phyloP scores from a whole-genome alignment of 768 basidiomycete genomes.

The Suillus subaureus region DNA sequence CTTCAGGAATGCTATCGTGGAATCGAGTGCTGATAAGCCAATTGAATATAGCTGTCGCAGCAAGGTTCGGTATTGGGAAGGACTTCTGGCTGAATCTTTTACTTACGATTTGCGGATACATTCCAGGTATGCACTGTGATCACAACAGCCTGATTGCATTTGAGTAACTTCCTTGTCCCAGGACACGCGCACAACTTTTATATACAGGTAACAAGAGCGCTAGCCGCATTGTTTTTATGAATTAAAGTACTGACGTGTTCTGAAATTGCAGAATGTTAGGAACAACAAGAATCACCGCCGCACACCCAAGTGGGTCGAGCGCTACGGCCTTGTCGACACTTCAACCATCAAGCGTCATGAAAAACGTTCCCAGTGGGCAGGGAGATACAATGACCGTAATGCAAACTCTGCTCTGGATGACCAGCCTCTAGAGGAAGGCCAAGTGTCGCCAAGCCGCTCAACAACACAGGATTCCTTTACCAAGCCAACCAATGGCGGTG shows the following conservation, averaged over 20 bases:
- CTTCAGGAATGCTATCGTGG: not conserved
- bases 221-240: slow-evolving; percentile 1
- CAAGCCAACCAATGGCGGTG: slow-evolving; percentile 39
- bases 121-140: slow-evolving; percentile 59
- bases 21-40: slow-evolving; percentile 3
- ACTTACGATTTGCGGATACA: slow-evolving; percentile 89
- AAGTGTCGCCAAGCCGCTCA: slow-evolving; percentile 40
- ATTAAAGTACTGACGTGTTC: slow-evolving; percentile 6
- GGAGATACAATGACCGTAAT: slow-evolving; percentile 81
- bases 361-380: slow-evolving; percentile 85
- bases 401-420: slow-evolving; percentile 69
- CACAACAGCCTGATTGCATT: not conserved
- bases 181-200: slow-evolving; percentile 94
- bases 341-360: slow-evolving; percentile 77
- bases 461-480: slow-evolving; percentile 15
- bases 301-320: slow-evolving; percentile 95
- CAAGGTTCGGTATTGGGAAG: slow-evolving; percentile 86
- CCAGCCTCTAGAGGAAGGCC: slow-evolving; percentile 79
- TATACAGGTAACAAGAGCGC: slow-evolving; percentile 60
- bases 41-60: slow-evolving; percentile 73
- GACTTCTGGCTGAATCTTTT: slow-evolving; percentile 93
- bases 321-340: slow-evolving; percentile 87
- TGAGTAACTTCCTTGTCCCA: slow-evolving; percentile 28
- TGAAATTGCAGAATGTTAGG: slow-evolving; percentile 71
- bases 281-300: slow-evolving; percentile 92